Base-by-base conservation (phyloP, 2,329 filamentous ascomycete species). In the Claviceps sp. region DNA sequence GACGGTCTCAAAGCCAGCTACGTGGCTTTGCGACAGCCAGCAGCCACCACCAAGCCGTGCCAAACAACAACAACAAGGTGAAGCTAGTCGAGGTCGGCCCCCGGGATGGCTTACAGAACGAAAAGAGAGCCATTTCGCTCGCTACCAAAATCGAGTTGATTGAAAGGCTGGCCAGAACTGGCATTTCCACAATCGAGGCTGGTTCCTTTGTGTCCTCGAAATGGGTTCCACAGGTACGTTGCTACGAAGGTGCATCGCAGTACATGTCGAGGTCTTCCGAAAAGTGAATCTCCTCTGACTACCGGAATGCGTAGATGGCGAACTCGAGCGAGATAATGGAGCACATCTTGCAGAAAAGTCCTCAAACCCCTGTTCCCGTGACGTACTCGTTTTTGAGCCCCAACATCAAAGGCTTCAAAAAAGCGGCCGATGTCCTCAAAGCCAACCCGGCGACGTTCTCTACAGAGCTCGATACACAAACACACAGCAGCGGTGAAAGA, bases 21-120 rank as follows among this genome's bases (percentile, higher is more conserved):
- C 61, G 71, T 48, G 62, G 64, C 45, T 66, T 72, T 55, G 70
- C 71, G 47, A 72, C 71, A n/a, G 67, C 70, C 40, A 65, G 61
- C 51, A 56, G 56, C 43, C 56, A 55, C 26, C 59, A 55, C 34
- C 59, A 55, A 48, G 48, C 57, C 34, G 56, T 62, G 47, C 60
- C 62, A 54, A 69, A 73, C 62, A 74, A 71, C 61, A 74, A 71
- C 61, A 65, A 71, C 61, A 65, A 61, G 54, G 75, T 81, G 55
- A 76, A 73, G 67, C 82, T 94, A 41, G 83, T 93, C 56, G 88
- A 94, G 70, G 88, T 94, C 56, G 87, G 87, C 8, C 87, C 88
- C 38, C 77, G 88, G 57, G 88, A 94, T 71, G 88, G 88, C n/a
- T 70, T 94, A 50, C 88, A 95, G 65, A 94, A 93, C 63, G 86